Conservation (phyloP, 2,329 filamentous ascomycete genomes). For the Aspergillus oerlinghausenensis region DNA sequence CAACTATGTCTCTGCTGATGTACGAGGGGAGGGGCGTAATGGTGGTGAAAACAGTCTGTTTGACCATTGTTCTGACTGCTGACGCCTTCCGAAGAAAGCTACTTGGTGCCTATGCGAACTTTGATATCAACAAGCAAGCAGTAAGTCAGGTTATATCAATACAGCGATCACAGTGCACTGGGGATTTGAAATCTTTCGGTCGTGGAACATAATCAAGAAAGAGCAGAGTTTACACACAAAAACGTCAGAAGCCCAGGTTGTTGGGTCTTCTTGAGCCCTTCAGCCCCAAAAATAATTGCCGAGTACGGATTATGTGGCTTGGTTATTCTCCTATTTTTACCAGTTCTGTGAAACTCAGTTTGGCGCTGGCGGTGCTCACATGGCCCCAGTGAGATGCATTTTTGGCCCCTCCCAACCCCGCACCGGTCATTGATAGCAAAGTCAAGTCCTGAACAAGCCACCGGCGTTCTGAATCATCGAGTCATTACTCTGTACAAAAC, state of each 20-base stretch:
- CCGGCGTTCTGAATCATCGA: not conserved
- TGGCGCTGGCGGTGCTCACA: not conserved
- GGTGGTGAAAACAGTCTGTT: constrained; percentile 68
- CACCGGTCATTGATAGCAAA: not conserved
- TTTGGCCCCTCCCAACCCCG: not conserved
- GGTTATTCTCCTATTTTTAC: not conserved
- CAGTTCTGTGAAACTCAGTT: not conserved
- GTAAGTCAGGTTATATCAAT: not conserved
- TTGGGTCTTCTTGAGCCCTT: not conserved
- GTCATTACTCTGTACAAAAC: not conserved
- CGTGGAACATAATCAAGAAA: not conserved
- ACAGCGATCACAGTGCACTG: not conserved
- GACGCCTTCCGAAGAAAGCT: not conserved
- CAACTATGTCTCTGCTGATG: constrained; percentile 64
- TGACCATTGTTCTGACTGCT: constrained; percentile 52
- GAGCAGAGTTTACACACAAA: not conserved
- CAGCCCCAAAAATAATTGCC: not conserved
- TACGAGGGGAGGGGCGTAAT: constrained; percentile 70
- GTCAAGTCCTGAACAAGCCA: not conserved
- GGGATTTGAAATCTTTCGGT: not conserved
- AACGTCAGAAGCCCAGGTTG: not conserved
- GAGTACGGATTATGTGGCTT: not conserved
- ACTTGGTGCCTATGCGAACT: not conserved
- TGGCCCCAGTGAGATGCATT: not conserved
- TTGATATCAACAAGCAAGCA: not conserved